A percentile compares a stretch with the other conserved stretches of the same genome.
Conservation (phyloP, 2,329 filamentous ascomycete genomes). For the Colletotrichum sp. region DNA sequence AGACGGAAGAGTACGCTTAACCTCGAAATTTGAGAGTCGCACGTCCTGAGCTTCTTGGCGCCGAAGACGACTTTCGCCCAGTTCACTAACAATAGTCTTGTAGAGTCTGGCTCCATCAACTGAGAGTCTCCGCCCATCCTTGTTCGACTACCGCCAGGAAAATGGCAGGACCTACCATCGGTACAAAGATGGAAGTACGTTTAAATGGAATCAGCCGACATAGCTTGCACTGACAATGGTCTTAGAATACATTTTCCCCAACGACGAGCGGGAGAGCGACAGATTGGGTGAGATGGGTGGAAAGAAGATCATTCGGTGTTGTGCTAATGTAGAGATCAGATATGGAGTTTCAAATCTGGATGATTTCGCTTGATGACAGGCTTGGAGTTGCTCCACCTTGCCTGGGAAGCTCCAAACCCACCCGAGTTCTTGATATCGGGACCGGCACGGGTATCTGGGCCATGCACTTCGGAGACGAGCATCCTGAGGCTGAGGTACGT, state of each 20-base stretch:
- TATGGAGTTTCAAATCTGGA: background rate
- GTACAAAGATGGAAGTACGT: conserved; percentile 8
- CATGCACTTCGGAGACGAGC: background rate
- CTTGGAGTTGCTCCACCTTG: background rate
- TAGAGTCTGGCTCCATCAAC: background rate
- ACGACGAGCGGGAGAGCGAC: background rate
- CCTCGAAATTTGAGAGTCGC: background rate
- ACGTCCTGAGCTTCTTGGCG: background rate
- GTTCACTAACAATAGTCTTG: background rate
- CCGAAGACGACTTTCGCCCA: background rate
- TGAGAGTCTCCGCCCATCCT: background rate
- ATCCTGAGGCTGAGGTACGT: background rate
- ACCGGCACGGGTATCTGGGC: background rate
- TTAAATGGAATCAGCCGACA: background rate
- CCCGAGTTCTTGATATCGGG: background rate
- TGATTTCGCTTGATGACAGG: background rate
- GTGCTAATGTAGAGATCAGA: background rate
- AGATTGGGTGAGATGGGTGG: background rate
- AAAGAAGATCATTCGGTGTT: background rate
- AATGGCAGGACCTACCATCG: conserved; percentile 42
- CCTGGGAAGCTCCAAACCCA: background rate
- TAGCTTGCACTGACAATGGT: background rate
- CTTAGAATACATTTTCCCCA: background rate
- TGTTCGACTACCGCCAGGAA: conserved; percentile 38
- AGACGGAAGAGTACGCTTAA: background rate